phyloP scores from a whole-genome alignment of 306 rosid genomes.

The Acacia melanoxylon region DNA sequence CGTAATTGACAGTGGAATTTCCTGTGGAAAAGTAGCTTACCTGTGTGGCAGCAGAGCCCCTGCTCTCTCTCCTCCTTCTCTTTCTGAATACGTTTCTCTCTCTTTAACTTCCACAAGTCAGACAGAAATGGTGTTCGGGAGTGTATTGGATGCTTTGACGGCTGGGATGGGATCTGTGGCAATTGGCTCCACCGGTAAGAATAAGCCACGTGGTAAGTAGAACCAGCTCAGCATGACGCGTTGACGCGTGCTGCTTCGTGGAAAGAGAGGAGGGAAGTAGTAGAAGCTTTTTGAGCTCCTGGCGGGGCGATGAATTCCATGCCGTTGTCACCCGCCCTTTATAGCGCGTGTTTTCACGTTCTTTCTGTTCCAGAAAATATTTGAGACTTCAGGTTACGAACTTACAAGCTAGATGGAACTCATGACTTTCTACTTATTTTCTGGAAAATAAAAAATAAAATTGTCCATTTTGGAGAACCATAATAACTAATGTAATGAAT shows the following conservation, averaged over 20 bases:
- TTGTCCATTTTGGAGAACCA: too few relatives aligned
- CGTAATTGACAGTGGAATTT: slow-evolving; percentile 27
- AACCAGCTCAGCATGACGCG: slow-evolving; percentile 64
- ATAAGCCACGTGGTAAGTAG: slow-evolving; percentile 39
- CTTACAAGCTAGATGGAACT: too few relatives aligned
- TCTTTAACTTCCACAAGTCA: slow-evolving; percentile 40
- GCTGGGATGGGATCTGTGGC: slow-evolving; percentile 61
- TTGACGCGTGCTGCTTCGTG: slow-evolving; percentile 81
- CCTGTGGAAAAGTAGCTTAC: slow-evolving; percentile 37
- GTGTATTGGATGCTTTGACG: slow-evolving; percentile 60
- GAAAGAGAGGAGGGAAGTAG: slow-evolving; percentile 44
- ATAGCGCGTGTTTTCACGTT: slow-evolving; percentile 18
- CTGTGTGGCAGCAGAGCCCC: slow-evolving; percentile 43
- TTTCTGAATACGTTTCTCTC: slow-evolving; percentile 25
- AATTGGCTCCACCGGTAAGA: slow-evolving; percentile 25
- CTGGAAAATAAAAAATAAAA: too few relatives aligned
- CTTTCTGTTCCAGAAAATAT: background rate
- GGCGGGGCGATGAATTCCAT: background rate
- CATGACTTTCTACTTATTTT: too few relatives aligned
- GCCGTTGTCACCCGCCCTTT: background rate
- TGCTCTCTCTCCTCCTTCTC: slow-evolving; percentile 23
- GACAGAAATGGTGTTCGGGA: slow-evolving; percentile 44
- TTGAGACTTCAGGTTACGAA: too few relatives aligned
- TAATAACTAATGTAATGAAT: too few relatives aligned
- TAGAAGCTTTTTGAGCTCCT: background rate